Evolutionary conservation across 257 asterid species (phyloP).

Genomic region (Anisodus acutangulus): DNA sequence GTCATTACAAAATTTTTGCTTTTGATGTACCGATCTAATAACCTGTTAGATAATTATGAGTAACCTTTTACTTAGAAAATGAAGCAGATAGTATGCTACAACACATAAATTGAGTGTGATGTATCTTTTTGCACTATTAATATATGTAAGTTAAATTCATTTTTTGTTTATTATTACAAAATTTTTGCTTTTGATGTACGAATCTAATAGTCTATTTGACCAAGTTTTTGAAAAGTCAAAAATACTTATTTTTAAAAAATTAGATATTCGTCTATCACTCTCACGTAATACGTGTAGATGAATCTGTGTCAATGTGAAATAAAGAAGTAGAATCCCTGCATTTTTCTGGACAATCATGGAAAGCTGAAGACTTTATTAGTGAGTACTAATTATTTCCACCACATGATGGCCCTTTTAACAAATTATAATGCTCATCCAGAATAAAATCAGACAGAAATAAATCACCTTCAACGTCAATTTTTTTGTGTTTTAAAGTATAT

Average conservation of each 20-base stretch:
- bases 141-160: not conserved
- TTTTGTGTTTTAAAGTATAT: not conserved
- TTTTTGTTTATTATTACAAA: not conserved
- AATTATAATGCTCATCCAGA: not conserved
- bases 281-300: not conserved
- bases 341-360: not conserved
- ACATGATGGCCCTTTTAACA: not conserved
- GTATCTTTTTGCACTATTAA: not conserved
- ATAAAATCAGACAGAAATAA: not conserved
- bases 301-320: not conserved
- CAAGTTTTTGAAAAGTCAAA: no score
- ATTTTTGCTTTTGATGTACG: not conserved
- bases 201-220: no score
- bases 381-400: no score
- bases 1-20: not conserved
- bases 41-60: no score
- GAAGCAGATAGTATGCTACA: not conserved
- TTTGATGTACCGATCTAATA: not conserved
- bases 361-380: not conserved
- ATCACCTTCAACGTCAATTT: not conserved
- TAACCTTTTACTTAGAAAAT: no score
- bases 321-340: not conserved
- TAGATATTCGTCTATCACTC: not conserved
- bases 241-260: no score
- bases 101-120: not conserved